Conservation (phyloP, 2,329 filamentous ascomycete species). For the Fusarium sterilihyphosum region DNA sequence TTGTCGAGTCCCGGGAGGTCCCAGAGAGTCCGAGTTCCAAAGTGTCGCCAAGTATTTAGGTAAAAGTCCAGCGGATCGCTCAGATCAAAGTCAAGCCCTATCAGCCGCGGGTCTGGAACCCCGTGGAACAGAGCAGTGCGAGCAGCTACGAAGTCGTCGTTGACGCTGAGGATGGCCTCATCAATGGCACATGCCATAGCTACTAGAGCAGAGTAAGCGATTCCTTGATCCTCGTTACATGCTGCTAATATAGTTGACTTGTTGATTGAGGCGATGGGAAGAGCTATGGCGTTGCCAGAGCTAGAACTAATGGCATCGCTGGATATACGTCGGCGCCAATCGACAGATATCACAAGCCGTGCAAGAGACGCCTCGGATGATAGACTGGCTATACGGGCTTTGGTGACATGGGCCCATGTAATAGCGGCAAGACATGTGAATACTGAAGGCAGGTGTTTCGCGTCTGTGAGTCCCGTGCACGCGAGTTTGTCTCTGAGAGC, state of each 20-base stretch:
- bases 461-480: accelerated
- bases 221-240: neutral
- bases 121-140: neutral
- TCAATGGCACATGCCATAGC: accelerated
- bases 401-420: neutral
- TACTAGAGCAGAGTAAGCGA: accelerated
- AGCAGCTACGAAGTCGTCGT: neutral
- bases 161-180: neutral
- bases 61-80: neutral
- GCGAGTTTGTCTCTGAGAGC: neutral
- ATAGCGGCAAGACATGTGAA: neutral
- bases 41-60: neutral
- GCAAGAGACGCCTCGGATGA: accelerated
- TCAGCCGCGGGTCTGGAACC: accelerated
- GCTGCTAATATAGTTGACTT: neutral
- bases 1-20: accelerated
- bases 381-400: neutral
- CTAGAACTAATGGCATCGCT: accelerated
- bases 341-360: neutral
- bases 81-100: neutral
- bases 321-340: neutral
- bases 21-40: neutral
- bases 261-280: neutral
- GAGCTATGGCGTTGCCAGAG: neutral
- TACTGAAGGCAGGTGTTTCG: neutral